These are phyloP conservation scores for Panellus pusillus DNA, from an alignment of 768 basidiomycete genomes.

Conservation along the genomic window DNA sequence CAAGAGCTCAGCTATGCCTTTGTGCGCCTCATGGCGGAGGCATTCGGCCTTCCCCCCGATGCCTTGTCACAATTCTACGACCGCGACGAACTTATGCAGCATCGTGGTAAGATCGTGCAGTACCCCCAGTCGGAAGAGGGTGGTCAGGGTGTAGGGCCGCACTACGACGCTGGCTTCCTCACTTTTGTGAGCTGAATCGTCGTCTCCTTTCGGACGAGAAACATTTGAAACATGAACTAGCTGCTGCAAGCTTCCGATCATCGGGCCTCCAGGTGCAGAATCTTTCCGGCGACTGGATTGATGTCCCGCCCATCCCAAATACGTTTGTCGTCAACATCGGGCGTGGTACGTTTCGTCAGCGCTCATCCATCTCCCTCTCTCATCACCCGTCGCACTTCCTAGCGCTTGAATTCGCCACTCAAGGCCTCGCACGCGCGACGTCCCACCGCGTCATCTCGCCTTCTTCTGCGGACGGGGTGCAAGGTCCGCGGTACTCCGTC, in stretches of 20 bases:
- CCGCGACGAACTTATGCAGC: conserved; percentile 60
- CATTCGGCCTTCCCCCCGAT: conserved; percentile 62
- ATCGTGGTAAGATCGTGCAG: conserved; percentile 75
- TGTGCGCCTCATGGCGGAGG: conserved; percentile 62
- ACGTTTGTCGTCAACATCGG: conserved; percentile 85
- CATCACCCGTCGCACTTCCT: neutral
- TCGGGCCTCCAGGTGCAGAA: conserved; percentile 80
- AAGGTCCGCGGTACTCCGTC: conserved; percentile 73
- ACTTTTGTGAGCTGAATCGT: conserved; percentile 58
- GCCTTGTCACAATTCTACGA: conserved; percentile 69
- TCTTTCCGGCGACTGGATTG: conserved; percentile 78
- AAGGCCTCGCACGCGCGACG: conserved; percentile 75
- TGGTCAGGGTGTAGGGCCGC: conserved; percentile 81
- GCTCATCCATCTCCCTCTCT: neutral
- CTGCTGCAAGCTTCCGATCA: conserved; percentile 79
- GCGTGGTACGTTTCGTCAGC: conserved; percentile 47
- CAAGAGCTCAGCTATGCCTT: conserved; percentile 62
- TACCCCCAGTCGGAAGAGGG: conserved; percentile 61
- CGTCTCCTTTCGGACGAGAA: neutral
- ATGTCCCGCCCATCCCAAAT: conserved; percentile 72
- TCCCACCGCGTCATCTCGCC: conserved; percentile 82
- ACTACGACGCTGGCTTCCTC: conserved; percentile 80
- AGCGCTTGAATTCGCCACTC: conserved; percentile 80
- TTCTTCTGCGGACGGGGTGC: conserved; percentile 41
- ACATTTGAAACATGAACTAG: conserved; percentile 33